A percentile compares a stretch with the other conserved stretches of the same genome.
Evolutionary conservation across 371 early-diverging fungal genomes (phyloP).

Genomic region (Gilbertella persicaria): DNA sequence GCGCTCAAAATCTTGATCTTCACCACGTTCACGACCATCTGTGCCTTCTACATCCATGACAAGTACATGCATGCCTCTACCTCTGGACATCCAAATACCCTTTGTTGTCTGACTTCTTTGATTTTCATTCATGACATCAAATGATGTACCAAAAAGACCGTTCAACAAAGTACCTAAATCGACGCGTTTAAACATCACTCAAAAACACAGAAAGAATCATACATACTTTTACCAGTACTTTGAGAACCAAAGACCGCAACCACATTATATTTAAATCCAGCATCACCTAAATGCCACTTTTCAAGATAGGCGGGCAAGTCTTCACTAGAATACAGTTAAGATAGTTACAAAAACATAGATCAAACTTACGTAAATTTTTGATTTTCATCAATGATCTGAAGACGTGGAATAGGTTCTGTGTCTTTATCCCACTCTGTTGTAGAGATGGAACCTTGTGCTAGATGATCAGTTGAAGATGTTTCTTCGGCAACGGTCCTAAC

Average conservation of each 20-base stretch:
- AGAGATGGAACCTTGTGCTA: constrained; percentile 5
- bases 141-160: constrained; percentile 89
- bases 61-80: constrained; percentile 79
- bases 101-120: constrained; percentile 93
- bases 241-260: constrained; percentile 98
- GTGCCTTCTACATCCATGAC: constrained; percentile 99
- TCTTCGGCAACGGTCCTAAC: background rate
- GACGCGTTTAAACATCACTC: background rate
- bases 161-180: constrained; percentile 90
- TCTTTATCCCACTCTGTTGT: constrained; percentile 34
- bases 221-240: constrained; percentile 94
- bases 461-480: background rate
- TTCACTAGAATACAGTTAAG: constrained; percentile 42
- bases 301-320: constrained; percentile 74
- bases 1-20: constrained; percentile 98
- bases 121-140: constrained; percentile 92
- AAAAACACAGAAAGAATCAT: background rate
- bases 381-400: constrained; percentile 84
- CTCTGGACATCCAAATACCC: constrained; percentile 94
- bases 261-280: constrained; percentile 94
- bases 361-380: constrained; percentile 81
- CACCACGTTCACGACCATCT: constrained; percentile 97
- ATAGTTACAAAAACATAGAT: background rate
- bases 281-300: constrained; percentile 82
- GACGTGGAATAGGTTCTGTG: constrained; percentile 50